Conservation (phyloP, 2,329 filamentous ascomycete genomes). For the Fusarium cicatricum region DNA sequence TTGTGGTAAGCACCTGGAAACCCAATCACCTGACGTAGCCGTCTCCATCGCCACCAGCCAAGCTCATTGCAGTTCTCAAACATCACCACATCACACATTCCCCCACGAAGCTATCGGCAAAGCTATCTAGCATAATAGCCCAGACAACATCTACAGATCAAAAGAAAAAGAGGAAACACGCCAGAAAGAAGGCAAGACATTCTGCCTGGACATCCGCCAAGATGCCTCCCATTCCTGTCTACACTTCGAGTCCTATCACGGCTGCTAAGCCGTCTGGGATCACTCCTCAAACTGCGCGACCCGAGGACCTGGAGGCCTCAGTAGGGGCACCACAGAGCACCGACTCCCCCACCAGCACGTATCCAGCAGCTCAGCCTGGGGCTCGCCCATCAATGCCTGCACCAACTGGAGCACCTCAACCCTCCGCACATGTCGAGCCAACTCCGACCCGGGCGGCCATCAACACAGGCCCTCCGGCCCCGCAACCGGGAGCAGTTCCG, state of each 20-base stretch:
- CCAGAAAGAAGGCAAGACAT: neutral
- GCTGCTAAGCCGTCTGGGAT: constrained; percentile 60
- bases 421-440: constrained; percentile 50
- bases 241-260: constrained; percentile 66
- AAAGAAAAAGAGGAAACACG: neutral
- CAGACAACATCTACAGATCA: too few relatives aligned
- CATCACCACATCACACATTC: constrained; percentile 5
- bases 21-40: constrained; percentile 35
- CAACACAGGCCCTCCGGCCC: constrained; percentile 56
- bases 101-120: neutral
- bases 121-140: neutral
- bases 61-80: constrained; percentile 15
- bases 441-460: constrained; percentile 52
- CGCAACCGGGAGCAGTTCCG: constrained; percentile 66
- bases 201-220: constrained; percentile 12
- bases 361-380: constrained; percentile 39
- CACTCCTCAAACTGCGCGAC: constrained; percentile 55
- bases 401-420: constrained; percentile 51
- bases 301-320: constrained; percentile 32
- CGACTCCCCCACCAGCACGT: constrained; percentile 45
- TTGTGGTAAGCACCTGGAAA: constrained; percentile 23
- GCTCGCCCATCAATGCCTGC: constrained; percentile 51
- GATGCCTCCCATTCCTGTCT: constrained; percentile 71
- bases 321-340: constrained; percentile 36
- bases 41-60: constrained; percentile 27